Percentiles rank a stretch among this genome's conserved stretches.
Conservation (phyloP, 2,329 filamentous ascomycete species). For the Scedosporium minutisporum region DNA sequence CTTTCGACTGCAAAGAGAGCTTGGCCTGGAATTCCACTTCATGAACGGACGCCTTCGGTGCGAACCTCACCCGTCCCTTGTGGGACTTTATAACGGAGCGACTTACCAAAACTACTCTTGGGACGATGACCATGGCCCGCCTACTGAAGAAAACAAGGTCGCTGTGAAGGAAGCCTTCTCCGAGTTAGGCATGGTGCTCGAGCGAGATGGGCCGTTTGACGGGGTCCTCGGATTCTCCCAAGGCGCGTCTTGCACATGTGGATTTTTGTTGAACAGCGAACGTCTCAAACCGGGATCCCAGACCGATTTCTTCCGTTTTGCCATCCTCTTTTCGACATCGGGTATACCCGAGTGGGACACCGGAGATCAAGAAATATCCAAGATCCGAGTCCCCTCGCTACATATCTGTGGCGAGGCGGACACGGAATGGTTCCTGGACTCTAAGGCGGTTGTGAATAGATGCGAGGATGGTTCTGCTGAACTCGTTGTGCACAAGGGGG, state of each 20-base stretch:
- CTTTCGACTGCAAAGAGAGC: background rate
- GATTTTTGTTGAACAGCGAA: background rate
- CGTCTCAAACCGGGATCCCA: background rate
- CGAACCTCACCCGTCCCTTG: background rate
- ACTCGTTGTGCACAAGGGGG: background rate
- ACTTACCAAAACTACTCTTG: background rate
- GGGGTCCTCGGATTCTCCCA: conserved; percentile 14
- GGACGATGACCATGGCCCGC: conserved; percentile 6
- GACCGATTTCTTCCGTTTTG: conserved; percentile 2
- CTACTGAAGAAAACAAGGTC: background rate
- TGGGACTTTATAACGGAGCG: background rate
- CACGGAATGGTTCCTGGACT: background rate
- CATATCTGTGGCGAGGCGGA: conserved; percentile 3
- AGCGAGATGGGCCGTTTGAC: conserved; percentile 14
- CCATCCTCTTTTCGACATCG: conserved; percentile 6
- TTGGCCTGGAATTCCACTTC: background rate
- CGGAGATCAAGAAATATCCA: background rate
- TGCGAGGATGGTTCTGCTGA: background rate
- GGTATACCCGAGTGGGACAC: background rate
- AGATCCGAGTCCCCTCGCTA: conserved; percentile 5
- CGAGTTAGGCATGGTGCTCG: conserved; percentile 6
- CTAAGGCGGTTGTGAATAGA: background rate
- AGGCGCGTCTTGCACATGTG: conserved; percentile 8
- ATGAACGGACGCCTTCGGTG: background rate
- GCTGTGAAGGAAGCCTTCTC: conserved; percentile 3